Evolutionary conservation across 768 basidiomycete genomes (phyloP).

Genomic region (Lentinula sp.): DNA sequence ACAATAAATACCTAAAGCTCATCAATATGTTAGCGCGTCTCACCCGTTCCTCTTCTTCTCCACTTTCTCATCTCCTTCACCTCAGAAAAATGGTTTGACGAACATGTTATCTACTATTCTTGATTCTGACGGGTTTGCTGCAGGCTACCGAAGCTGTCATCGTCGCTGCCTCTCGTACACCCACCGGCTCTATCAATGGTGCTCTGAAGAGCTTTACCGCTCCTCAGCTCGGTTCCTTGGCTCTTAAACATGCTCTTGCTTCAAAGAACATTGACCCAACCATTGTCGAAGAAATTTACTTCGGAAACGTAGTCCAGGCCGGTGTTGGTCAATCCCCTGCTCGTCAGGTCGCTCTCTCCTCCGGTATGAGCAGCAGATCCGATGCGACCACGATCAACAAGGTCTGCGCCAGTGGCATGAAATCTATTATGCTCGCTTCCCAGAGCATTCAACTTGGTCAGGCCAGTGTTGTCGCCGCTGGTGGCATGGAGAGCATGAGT

Average conservation of each 20-base stretch:
- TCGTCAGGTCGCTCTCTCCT: conserved; percentile 87
- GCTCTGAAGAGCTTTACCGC: conserved; percentile 84
- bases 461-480: conserved; percentile 81
- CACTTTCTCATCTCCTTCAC: conserved; percentile 24
- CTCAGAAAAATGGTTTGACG: conserved; percentile 47
- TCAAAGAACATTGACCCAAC: conserved; percentile 76
- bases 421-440: conserved; percentile 89
- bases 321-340: conserved; percentile 98
- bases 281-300: conserved; percentile 90
- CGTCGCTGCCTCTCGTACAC: conserved; percentile 89
- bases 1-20: conserved; percentile 19
- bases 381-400: conserved; percentile 99
- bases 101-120: neutral
- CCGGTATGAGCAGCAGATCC: conserved; percentile 79
- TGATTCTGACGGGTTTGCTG: conserved; percentile 12
- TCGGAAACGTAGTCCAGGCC: conserved; percentile 97
- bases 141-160: conserved; percentile 82
- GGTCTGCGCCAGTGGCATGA: conserved; percentile 97
- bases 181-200: conserved; percentile 91
- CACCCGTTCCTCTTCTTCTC: conserved; percentile 28
- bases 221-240: conserved; percentile 82
- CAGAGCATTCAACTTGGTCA: conserved; percentile 88
- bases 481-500: conserved; percentile 99
- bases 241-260: conserved; percentile 86
- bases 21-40: conserved; percentile 41